These are phyloP conservation scores for Periconia digitata DNA, from an alignment of 2,329 filamentous ascomycete genomes.

Conservation along the genomic window DNA sequence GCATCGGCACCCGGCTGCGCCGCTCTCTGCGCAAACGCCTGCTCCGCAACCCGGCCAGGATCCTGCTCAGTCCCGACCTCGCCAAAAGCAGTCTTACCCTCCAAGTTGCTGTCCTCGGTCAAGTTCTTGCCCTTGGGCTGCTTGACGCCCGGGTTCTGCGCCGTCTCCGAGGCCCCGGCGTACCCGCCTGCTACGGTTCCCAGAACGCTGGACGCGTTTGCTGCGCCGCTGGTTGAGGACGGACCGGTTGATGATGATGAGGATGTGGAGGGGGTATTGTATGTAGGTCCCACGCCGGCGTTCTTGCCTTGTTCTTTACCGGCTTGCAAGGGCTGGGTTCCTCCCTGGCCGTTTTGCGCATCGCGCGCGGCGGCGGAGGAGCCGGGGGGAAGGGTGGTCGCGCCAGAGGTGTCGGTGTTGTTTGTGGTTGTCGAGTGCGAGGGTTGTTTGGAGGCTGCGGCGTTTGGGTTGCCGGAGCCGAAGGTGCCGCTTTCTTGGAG, in stretches of 20 bases:
- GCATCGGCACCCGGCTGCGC: constrained; percentile 35
- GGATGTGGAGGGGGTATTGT: constrained; percentile 25
- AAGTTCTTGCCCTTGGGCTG: constrained; percentile 57
- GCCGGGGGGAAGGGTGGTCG: constrained; percentile 54
- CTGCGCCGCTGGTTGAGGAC: no score
- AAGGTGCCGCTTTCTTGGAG: constrained; percentile 62
- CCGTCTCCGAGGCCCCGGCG: constrained; percentile 33
- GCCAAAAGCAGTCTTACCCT: constrained; percentile 23
- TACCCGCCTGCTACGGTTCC: constrained; percentile 42
- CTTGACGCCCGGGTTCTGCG: constrained; percentile 27
- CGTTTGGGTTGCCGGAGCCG: constrained; percentile 58
- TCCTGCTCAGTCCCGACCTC: constrained; percentile 60
- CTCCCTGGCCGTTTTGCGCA: constrained; percentile 42
- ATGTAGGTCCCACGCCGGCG: constrained; percentile 39
- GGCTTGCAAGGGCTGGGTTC: constrained; percentile 45
- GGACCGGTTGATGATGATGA: constrained; percentile 40
- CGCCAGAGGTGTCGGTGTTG: constrained; percentile 58
- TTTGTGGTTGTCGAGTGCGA: constrained; percentile 58
- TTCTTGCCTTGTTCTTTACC: constrained; percentile 41
- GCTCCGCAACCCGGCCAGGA: constrained; percentile 54
- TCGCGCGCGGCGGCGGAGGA: constrained; percentile 50
- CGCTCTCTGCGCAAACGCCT: constrained; percentile 36
- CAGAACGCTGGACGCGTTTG: constrained; percentile 25
- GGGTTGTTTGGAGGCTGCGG: constrained; percentile 52
- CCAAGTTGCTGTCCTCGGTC: constrained; percentile 44